Percentiles rank a stretch among this genome's conserved stretches.
phyloP scores from a whole-genome alignment of 495 filamentous ascomycete species.

The Choiromyces venosus region DNA sequence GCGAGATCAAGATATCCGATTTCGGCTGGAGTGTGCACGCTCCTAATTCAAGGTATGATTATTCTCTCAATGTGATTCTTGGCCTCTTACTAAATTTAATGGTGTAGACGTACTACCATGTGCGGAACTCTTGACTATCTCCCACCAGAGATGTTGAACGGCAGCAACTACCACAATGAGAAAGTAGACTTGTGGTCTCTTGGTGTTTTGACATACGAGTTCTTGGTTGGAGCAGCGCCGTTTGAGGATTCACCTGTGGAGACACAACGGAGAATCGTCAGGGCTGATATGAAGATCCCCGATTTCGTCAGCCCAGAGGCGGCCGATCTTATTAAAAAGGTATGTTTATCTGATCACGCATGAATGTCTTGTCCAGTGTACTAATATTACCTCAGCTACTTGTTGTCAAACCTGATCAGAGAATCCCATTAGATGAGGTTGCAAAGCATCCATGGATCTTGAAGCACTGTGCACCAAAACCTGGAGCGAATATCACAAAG shows the following conservation, averaged over 20 bases:
- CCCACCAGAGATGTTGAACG: constrained; percentile 93
- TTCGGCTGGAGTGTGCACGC: constrained; percentile 99
- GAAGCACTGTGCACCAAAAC: constrained; percentile 69
- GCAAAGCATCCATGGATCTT: constrained; percentile 92
- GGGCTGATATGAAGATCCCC: constrained; percentile 88
- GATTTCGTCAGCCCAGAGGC: constrained; percentile 86
- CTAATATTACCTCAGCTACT: constrained; percentile 58
- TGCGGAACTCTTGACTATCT: constrained; percentile 97
- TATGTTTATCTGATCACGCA: constrained; percentile 44
- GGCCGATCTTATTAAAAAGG: constrained; percentile 84
- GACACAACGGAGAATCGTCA: constrained; percentile 84
- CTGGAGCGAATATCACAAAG: constrained; percentile 22
- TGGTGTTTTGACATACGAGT: constrained; percentile 94
- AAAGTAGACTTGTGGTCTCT: constrained; percentile 96
- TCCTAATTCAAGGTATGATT: constrained; percentile 67
- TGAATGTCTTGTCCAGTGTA: not conserved
- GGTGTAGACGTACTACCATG: constrained; percentile 67
- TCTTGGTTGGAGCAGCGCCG: constrained; percentile 88
- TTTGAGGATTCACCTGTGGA: constrained; percentile 94
- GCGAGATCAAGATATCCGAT: constrained; percentile 97
- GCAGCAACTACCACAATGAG: constrained; percentile 82
- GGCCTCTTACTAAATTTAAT: constrained; percentile 1
- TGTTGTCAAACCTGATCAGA: constrained; percentile 88
- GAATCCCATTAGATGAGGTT: constrained; percentile 83
- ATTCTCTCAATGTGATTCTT: not conserved